These are phyloP conservation scores for Globisporangium mamillatum DNA, from an alignment of 352 stramenopile species.

Conservation along the genomic window DNA sequence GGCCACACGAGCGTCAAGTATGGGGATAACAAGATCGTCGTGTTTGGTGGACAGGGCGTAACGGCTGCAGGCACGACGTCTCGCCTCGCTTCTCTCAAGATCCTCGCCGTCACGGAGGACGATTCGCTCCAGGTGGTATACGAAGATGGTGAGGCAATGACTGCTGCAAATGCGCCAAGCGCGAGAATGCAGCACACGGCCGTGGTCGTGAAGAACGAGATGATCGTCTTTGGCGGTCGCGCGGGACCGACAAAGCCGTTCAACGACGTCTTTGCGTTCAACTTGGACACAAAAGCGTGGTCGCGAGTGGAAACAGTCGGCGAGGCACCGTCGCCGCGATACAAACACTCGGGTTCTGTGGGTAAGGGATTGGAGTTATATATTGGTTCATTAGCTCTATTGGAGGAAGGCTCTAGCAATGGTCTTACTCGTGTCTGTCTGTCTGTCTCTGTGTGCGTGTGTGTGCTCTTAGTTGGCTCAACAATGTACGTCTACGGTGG, in stretches of 20 bases:
- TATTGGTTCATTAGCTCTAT: neutral
- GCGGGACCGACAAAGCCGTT: constrained; percentile 65
- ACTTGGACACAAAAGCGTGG: constrained; percentile 50
- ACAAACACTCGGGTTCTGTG: constrained; percentile 67
- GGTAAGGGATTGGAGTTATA: constrained; percentile 26
- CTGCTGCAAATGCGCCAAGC: constrained; percentile 24
- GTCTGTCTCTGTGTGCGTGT: constrained; percentile 1
- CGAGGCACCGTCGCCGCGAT: constrained; percentile 50
- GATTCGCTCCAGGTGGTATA: constrained; percentile 31
- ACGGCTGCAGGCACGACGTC: constrained; percentile 56
- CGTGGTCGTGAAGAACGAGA: constrained; percentile 40
- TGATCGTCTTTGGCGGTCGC: constrained; percentile 83
- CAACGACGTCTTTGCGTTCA: constrained; percentile 58
- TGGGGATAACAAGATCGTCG: constrained; percentile 33
- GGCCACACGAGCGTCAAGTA: constrained; percentile 63
- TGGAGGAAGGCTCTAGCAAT: neutral
- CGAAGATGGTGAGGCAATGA: constrained; percentile 10
- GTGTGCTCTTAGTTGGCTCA: constrained; percentile 39
- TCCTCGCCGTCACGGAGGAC: constrained; percentile 25
- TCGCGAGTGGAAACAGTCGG: constrained; percentile 27
- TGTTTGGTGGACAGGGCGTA: constrained; percentile 71
- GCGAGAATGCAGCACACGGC: constrained; percentile 78
- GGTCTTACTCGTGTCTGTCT: neutral
- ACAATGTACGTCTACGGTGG: constrained; percentile 74
- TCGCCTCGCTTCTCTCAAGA: constrained; percentile 49